Conservation (phyloP, 306 rosid species). For the Cicer yamashitae region DNA sequence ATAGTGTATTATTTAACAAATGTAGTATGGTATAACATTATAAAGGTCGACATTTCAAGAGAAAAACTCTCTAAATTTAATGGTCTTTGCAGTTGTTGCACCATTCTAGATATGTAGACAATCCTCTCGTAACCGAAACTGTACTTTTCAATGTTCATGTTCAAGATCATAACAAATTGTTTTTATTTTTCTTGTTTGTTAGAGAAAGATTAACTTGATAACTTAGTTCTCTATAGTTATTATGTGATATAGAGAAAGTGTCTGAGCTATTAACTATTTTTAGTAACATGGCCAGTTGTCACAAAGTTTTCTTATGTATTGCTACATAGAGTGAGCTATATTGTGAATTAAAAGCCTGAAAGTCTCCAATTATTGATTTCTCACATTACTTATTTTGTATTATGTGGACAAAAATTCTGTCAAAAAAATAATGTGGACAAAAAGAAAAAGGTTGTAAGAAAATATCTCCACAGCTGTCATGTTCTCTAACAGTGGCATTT, state of each 20-base stretch:
- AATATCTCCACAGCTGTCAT: slow-evolving; percentile 13
- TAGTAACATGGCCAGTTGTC: neutral
- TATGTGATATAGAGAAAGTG: too few relatives aligned
- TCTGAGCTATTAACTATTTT: neutral
- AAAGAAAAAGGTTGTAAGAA: neutral
- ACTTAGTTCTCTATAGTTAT: neutral
- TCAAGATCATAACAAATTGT: neutral
- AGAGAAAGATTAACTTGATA: neutral
- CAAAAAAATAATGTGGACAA: neutral
- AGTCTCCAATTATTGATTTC: neutral
- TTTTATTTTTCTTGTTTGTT: neutral
- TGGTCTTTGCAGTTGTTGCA: too few relatives aligned
- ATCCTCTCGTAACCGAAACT: neutral
- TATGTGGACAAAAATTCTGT: neutral
- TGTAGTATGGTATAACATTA: neutral
- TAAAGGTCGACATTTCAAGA: too few relatives aligned
- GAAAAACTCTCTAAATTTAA: too few relatives aligned
- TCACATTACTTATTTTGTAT: neutral
- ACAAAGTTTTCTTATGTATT: too few relatives aligned
- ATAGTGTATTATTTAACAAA: neutral
- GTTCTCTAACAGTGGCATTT: slow-evolving; percentile 7
- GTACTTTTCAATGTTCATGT: neutral
- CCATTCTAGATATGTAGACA: too few relatives aligned
- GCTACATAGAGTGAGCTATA: neutral
- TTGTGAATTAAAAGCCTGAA: neutral